phyloP scores from a whole-genome alignment of 305 asterid species.

The Lippia alba region DNA sequence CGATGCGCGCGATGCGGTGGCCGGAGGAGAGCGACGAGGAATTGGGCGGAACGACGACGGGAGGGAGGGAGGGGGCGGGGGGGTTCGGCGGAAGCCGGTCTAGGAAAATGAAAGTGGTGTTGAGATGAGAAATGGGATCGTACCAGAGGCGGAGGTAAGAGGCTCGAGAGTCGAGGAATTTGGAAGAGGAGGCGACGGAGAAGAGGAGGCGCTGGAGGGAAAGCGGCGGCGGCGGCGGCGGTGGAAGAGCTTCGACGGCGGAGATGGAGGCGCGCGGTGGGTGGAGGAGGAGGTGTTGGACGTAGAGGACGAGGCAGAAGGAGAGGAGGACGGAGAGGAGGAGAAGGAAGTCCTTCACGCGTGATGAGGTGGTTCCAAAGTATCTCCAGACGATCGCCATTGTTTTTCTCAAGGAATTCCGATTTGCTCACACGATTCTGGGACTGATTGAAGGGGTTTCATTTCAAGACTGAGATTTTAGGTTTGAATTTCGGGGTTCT shows the following conservation, averaged over 20 bases:
- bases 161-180: conserved; percentile 62
- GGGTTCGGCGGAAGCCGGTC: conserved; percentile 46
- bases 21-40: conserved; percentile 57
- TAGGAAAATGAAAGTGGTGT: conserved; percentile 64
- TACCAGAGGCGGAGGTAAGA: conserved; percentile 72
- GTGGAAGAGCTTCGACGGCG: conserved; percentile 28
- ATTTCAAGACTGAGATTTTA: no score
- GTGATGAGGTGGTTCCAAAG: conserved; percentile 44
- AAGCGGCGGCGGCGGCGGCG: conserved; percentile 34
- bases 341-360: conserved; percentile 60
- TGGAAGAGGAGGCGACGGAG: conserved; percentile 66
- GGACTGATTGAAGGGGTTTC: background rate
- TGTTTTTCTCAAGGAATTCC: conserved; percentile 21
- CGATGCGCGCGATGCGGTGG: conserved; percentile 71
- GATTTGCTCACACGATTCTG: background rate
- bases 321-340: conserved; percentile 60
- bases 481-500: no score
- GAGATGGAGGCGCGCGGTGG: conserved; percentile 37
- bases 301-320: conserved; percentile 54
- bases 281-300: conserved; percentile 45
- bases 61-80: conserved; percentile 49
- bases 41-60: conserved; percentile 46
- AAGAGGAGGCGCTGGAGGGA: conserved; percentile 58
- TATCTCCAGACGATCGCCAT: conserved; percentile 50
- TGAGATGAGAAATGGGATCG: conserved; percentile 55